A percentile compares a stretch with the other conserved stretches of the same genome.
phyloP scores from a whole-genome alignment of 176 grass and related monocot species.

The sorghum (Sorghum bicolor) region DNA sequence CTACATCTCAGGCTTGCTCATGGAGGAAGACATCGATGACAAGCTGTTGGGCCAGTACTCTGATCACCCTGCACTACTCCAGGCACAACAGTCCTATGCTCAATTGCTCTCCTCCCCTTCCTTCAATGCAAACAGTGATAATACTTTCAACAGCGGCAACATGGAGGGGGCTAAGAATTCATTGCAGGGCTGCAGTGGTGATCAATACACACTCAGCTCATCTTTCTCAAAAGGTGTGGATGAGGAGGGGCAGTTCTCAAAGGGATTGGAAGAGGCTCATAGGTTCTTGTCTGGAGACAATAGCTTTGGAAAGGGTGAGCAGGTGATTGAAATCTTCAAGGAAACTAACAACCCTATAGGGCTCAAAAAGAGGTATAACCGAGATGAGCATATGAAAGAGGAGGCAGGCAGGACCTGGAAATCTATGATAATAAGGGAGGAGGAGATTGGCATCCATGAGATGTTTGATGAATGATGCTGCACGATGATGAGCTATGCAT shows the following conservation, averaged over 20 bases:
- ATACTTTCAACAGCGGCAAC: neutral
- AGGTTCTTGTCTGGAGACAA: slow-evolving; percentile 45
- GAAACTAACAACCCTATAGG: neutral
- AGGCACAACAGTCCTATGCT: slow-evolving; percentile 30
- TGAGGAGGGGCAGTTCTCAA: slow-evolving; percentile 4
- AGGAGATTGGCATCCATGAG: slow-evolving; percentile 1
- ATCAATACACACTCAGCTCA: neutral
- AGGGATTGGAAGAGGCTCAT: slow-evolving; percentile 47
- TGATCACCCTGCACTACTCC: slow-evolving; percentile 31
- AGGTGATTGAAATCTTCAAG: neutral
- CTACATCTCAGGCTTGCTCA: slow-evolving; percentile 16
- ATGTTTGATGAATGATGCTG: slow-evolving; percentile 46
- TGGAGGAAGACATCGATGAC: slow-evolving; percentile 48
- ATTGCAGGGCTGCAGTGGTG: neutral
- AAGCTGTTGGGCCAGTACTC: slow-evolving; percentile 21
- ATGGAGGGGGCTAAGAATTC: neutral
- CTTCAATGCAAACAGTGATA: neutral
- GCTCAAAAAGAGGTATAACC: neutral
- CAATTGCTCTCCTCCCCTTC: slow-evolving; percentile 14
- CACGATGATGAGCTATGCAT: neutral
- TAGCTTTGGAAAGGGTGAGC: slow-evolving; percentile 2
- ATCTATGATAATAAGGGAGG: neutral
- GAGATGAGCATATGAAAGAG: neutral
- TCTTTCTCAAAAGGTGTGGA: slow-evolving; percentile 19
- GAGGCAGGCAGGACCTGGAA: slow-evolving; percentile 42